Base-by-base conservation (phyloP, 2,329 filamentous ascomycete species). In the Magnaporthiopsis rhizophila region DNA sequence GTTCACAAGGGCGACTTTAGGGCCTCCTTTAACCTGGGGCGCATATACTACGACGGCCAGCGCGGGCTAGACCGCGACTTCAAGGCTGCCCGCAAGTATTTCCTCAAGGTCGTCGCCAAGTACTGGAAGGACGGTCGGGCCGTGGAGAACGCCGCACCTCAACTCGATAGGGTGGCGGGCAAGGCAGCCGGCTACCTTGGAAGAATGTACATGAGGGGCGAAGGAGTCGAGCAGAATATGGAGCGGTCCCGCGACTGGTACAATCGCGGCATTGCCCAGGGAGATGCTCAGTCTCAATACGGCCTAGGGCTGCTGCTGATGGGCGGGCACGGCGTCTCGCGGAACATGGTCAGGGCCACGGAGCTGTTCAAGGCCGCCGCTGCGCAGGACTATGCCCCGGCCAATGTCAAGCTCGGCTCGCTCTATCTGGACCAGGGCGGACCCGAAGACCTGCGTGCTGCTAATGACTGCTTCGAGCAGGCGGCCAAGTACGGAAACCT, bases 121-220 rank as follows among this genome's bases (percentile, higher is more conserved):
- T 94, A 93, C 75, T 97, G 93, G 93, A 84, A 89, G 67, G 89
- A 93, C 66, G 91, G 91, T n/a, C 89, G 88, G 59, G 78, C 89
- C 32, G 85, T 86, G 30, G 86, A 89, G 21, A 91, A 88, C 65
- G 84, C 86, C 53, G 88, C 89, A 65, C 80, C 83, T 6, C 85
- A 85, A 1, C 86, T 91, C 34, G 92, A 96, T 69, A 93, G 90
- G 73, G 81, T 89, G 34, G 93, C 92, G 0, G 85, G 87, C 0
- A 96, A 92, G 74, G 89, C 92, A 0, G 93, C 93, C 5, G 93
- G 91, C 3, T 95, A 90, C 73, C 85, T 97, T 28, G 93, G 93
- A 1, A 83, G 91, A 62, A 97, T 97, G 89, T 94, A 92, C 72
- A 78, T 97, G 66, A 88, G 93, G 9, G 93, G 93, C 11, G 93